Evolutionary conservation across 108 stramenopile species (phyloP).

Genomic region (Craspedostauros australis): DNA sequence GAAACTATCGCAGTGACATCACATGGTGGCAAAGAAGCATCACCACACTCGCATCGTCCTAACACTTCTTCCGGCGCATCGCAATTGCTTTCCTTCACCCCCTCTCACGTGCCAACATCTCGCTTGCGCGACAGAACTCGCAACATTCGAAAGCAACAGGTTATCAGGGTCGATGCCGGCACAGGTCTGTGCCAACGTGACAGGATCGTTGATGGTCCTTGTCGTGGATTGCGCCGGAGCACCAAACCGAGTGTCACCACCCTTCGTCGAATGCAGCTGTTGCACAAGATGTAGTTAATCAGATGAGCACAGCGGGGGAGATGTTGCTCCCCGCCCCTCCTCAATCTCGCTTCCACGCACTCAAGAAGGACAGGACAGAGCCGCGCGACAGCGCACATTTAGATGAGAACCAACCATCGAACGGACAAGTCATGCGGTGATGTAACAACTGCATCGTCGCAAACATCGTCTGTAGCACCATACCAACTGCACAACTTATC

Average conservation of each 20-base stretch:
- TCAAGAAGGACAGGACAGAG: too few relatives aligned
- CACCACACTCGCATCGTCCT: background rate
- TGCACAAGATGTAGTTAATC: constrained; percentile 42
- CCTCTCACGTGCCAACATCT: background rate
- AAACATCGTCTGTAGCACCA: too few relatives aligned
- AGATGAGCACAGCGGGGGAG: background rate
- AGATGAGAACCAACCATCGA: too few relatives aligned
- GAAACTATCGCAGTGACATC: too few relatives aligned
- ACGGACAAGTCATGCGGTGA: too few relatives aligned
- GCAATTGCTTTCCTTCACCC: background rate
- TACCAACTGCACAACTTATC: too few relatives aligned
- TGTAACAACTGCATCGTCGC: too few relatives aligned
- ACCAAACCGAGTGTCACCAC: constrained; percentile 37
- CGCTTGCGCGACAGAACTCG: constrained; percentile 19
- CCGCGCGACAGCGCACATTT: too few relatives aligned
- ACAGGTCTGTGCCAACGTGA: constrained; percentile 25
- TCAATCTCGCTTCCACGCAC: too few relatives aligned
- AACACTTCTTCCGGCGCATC: background rate
- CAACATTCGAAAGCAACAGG: constrained; percentile 35
- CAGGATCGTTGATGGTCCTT: constrained; percentile 10
- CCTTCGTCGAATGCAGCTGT: constrained; percentile 37
- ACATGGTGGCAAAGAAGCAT: too few relatives aligned
- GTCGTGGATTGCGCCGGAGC: constrained; percentile 37
- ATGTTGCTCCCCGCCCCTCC: too few relatives aligned
- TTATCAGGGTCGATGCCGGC: constrained; percentile 48